phyloP scores from a whole-genome alignment of 31 red algal species.

The Odonthalia washingtoniensis region DNA sequence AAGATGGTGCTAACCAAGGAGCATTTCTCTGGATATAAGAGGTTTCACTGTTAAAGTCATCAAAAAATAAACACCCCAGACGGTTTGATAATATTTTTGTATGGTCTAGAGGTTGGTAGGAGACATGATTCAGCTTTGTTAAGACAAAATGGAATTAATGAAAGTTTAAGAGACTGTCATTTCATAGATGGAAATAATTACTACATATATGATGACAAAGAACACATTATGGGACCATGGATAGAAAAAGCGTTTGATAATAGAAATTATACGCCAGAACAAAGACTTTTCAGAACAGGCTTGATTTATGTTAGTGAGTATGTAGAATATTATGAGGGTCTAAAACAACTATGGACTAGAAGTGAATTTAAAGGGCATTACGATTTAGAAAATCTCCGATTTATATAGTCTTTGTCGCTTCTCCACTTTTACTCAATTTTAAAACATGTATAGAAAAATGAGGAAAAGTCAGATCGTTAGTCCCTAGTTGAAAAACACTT shows the following conservation, averaged over 20 bases:
- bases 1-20: not conserved
- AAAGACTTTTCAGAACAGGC: not conserved
- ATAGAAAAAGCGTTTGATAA: not conserved
- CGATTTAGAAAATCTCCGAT: conserved; percentile 10
- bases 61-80: conserved; percentile 38
- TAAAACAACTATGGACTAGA: conserved; percentile 12
- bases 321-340: conserved; percentile 37
- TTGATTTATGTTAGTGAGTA: conserved; percentile 9
- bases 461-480: not conserved
- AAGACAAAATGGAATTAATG: conserved; percentile 16
- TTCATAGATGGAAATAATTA: conserved; percentile 15
- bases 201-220: conserved; percentile 35
- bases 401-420: not conserved
- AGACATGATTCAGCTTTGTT: conserved; percentile 45
- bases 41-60: conserved; percentile 28
- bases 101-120: conserved; percentile 23
- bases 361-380: conserved; percentile 1
- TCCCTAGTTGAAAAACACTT: not conserved
- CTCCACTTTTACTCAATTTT: conserved; percentile 25
- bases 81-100: conserved; percentile 29
- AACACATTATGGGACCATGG: conserved; percentile 30
- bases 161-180: not conserved
- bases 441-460: conserved; percentile 5
- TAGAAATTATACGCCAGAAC: not conserved
- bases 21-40: conserved; percentile 11